Percentiles rank a stretch among this genome's conserved stretches.
Conservation (phyloP, 192 early-diverging fungal species). For the Coemansia sp. region DNA sequence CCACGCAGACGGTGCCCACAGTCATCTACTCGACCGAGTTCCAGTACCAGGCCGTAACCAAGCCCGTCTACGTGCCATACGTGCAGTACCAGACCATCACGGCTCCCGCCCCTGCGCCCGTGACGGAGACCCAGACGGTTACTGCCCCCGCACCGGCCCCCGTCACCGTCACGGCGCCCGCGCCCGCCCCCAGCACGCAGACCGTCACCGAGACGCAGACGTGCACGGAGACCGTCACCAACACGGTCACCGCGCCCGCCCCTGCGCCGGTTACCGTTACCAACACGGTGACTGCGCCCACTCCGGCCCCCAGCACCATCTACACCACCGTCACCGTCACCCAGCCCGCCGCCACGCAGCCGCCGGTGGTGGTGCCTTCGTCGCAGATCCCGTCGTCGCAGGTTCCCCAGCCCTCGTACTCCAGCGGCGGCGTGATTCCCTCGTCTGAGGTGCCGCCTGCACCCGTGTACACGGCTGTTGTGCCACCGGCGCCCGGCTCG, state of each 20-base stretch:
- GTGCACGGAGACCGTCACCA: constrained; percentile 15
- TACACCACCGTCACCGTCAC: constrained; percentile 27
- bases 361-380: constrained; percentile 1
- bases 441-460: constrained; percentile 23
- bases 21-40: constrained; percentile 38
- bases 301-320: constrained; percentile 17
- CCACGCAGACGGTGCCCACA: constrained; percentile 25
- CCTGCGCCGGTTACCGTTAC: constrained; percentile 31
- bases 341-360: constrained; percentile 25
- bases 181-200: constrained; percentile 23
- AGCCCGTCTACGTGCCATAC: constrained; percentile 51
- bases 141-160: constrained; percentile 26
- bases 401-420: neutral
- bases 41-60: constrained; percentile 41
- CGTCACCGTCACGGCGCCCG: constrained; percentile 23
- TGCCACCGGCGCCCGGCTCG: constrained; percentile 2
- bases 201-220: constrained; percentile 9
- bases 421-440: constrained; percentile 7
- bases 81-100: constrained; percentile 45
- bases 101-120: constrained; percentile 28
- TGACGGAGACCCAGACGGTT: constrained; percentile 22
- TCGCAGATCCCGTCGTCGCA: constrained; percentile 11
- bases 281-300: constrained; percentile 14
- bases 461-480: constrained; percentile 18
- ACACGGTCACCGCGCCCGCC: constrained; percentile 18